phyloP scores from a whole-genome alignment of 2,329 filamentous ascomycete species.

The Penicillium expansum region DNA sequence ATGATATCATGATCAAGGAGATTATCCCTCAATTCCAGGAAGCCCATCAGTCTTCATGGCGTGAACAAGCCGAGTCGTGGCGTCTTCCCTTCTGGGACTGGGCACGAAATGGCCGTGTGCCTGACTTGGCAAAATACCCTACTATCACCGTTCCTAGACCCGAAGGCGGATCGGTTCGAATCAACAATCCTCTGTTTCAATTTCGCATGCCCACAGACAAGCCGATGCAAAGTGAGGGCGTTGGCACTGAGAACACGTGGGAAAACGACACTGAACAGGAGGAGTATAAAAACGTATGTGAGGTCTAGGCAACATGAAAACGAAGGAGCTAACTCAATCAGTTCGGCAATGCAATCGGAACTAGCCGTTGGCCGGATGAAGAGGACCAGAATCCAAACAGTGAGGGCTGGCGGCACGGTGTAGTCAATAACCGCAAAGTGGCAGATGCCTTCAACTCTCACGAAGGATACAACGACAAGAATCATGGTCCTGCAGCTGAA shows the following conservation, averaged over 20 bases:
- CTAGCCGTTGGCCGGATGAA: constrained; percentile 27
- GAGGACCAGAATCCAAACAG: constrained; percentile 13
- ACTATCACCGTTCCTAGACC: constrained; percentile 38
- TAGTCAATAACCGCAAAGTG: constrained; percentile 23
- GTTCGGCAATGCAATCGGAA: constrained; percentile 19
- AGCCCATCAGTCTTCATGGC: constrained; percentile 49
- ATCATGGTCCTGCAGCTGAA: constrained; percentile 17
- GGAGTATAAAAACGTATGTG: constrained; percentile 5
- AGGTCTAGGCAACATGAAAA: background rate
- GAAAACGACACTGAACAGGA: constrained; percentile 6
- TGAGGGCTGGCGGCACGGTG: constrained; percentile 17
- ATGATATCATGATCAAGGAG: constrained; percentile 32
- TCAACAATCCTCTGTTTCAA: constrained; percentile 47
- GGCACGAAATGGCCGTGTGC: constrained; percentile 28
- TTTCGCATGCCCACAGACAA: constrained; percentile 38
- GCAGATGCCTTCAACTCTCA: constrained; percentile 15
- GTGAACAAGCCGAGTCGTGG: constrained; percentile 39
- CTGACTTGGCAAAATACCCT: constrained; percentile 29
- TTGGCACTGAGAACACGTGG: constrained; percentile 13
- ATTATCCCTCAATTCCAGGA: constrained; percentile 43
- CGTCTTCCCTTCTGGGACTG: constrained; percentile 55
- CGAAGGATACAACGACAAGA: constrained; percentile 8
- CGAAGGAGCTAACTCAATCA: background rate
- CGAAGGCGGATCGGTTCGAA: constrained; percentile 35
- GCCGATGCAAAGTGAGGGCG: constrained; percentile 11